Evolutionary conservation across 805 yeast genomes (phyloP), one percentile per base, ranked within the genome.

Genomic region (Danielia oregonensis): DNA sequence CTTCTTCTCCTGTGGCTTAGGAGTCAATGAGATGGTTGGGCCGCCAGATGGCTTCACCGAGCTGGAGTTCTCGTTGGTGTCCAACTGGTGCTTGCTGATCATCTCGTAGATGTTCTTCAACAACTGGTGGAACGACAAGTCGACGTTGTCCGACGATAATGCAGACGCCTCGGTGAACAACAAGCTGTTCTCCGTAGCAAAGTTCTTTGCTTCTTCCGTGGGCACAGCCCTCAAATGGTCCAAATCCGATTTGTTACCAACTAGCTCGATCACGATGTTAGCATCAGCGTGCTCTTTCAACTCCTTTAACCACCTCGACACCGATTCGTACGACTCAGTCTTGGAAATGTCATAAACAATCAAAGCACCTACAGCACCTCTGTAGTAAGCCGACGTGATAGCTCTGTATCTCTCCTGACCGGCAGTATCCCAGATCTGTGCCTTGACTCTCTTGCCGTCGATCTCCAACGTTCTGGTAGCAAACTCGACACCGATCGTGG

Each of bases 391-490:
- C 37, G 93, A 81, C 21, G 98, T 93, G 61, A 91, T 91, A 29
- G 98, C 97, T 52, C 98, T 79, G 70, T 93, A 91, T 61, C 98
- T 79, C 64, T 91, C 98, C 69, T 91, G 98, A 42, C 98, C 98
- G 2, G 98, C 98, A 24, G 98, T 91, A 63, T 91, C 98, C 98
- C 98, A 91, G 49, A 88, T 82, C 63, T 87, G 95, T 4, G 94
- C 91, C 60, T 86, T 86, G 49, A 86, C 82, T 57, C 86, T 68
- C 54, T 83, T 84, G 27, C 87, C 88, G 46, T 84, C 91, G 43
- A 85, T 80, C 52, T 84, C 91, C 37, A 93, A 79, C 3, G 97
- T 89, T 60, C 97, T 76, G 15, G 97, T 93, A 28, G 97, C 97
- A 68, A 91, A 91, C 63, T 93, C 98, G 33, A 93, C 98, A 30